Base-by-base conservation (phyloP, 129 eudicot genomes). In the Flaveria ramosissima region DNA sequence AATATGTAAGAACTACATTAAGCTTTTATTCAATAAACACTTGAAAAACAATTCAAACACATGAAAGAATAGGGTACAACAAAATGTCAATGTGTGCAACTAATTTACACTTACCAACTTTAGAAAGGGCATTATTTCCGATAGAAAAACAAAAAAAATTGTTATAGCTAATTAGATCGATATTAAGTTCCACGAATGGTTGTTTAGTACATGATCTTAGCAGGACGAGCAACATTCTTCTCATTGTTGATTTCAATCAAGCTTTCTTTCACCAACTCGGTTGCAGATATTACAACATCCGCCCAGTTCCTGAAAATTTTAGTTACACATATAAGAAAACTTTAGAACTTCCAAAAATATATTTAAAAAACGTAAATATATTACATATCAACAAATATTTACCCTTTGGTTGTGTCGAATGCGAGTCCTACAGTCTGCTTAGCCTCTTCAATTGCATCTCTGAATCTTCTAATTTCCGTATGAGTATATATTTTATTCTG, bases 331-430 rank as follows among this genome's bases (percentile, higher is more conserved):
- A 39, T 48, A 62, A 21, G 42, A 30, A 48, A 8, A 2, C 3
- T 11, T 70, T 23, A 2, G 0, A 39, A 45, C 1, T 15, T 80
- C 6, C 21, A 17, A 27, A 36, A 64, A 6, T 17, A 17, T 1
- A 1, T 1, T 6, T 2, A 9, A 24, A 2, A 61, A 19, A 4
- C 13, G 0, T 10, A 70, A 13, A 23, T 23, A 9, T 21, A 17
- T n/a, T 17, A 9, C 0, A 70, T 19, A 43, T 75, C 17, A n/a
- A 66, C 14, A 68, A n/a, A 69, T 56, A 10, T 2, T 32, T 73
- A 91, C 97, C 89, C 97, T 77, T 86, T 88, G 23, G 55, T 56
- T 57, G 96, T 83, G 84, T 92, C 83, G 70, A 92, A 92, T 4
- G 84, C 71, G 16, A 92, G 90, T 32, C 96, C 96, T 0, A 92